phyloP scores from a whole-genome alignment of 2,329 filamentous ascomycete genomes.

The Whalleya microplaca region DNA sequence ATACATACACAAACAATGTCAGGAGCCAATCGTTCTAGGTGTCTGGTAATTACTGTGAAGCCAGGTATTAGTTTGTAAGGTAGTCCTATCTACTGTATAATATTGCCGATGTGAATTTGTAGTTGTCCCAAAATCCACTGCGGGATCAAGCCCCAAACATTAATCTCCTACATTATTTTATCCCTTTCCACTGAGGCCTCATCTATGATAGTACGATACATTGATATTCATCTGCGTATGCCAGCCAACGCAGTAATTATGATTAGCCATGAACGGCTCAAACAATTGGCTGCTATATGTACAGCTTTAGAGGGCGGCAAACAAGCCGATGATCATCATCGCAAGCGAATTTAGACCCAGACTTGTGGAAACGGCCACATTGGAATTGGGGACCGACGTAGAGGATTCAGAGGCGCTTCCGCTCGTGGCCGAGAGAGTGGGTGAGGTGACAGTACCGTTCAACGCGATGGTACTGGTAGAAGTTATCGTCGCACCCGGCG shows the following conservation, averaged over 20 bases:
- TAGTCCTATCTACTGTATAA: not conserved
- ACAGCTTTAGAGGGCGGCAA: not conserved
- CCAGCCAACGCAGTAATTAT: not conserved
- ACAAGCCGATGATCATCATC: not conserved
- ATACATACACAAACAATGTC: too few species aligned
- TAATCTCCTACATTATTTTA: not conserved
- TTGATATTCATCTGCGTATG: not conserved
- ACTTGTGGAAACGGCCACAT: not conserved
- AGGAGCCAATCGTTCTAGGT: too few species aligned
- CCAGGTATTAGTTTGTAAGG: not conserved
- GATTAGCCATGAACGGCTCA: not conserved
- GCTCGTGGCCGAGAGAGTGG: not conserved
- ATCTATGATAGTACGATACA: not conserved
- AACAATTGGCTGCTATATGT: not conserved
- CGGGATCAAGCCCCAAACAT: not conserved
- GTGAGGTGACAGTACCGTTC: conserved; percentile 20
- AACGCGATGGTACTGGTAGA: conserved; percentile 11
- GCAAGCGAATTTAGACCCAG: not conserved
- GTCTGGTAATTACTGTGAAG: not conserved
- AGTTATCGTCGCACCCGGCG: not conserved
- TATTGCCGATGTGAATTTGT: too few species aligned
- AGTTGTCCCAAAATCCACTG: too few species aligned
- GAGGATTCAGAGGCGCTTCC: not conserved
- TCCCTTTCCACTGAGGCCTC: not conserved
- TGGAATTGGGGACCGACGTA: not conserved